phyloP scores from a whole-genome alignment of 2,329 filamentous ascomycete species.

The Aurifilum marmelostoma region DNA sequence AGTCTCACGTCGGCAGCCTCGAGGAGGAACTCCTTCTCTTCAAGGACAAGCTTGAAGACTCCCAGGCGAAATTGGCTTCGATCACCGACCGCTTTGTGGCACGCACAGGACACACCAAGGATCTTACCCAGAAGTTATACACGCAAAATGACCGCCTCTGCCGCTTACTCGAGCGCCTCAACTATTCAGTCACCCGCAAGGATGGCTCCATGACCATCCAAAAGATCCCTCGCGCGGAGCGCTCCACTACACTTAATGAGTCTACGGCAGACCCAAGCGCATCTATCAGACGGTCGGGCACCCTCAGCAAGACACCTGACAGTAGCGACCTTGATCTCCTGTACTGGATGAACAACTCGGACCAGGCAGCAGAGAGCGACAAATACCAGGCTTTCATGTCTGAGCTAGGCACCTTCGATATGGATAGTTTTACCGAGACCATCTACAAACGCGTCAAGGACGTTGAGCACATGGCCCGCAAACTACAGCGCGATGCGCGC shows the following conservation, averaged over 20 bases:
- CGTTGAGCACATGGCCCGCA: slow-evolving; percentile 88
- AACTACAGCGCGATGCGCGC: slow-evolving; percentile 87
- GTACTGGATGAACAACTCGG: slow-evolving; percentile 78
- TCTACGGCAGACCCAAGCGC: slow-evolving; percentile 56
- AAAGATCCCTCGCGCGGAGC: slow-evolving; percentile 66
- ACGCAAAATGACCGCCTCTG: slow-evolving; percentile 82
- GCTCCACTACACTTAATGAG: slow-evolving; percentile 60
- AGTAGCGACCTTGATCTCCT: slow-evolving; percentile 72
- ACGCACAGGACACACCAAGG: slow-evolving; percentile 74
- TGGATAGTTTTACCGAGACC: slow-evolving; percentile 82
- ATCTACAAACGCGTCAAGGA: slow-evolving; percentile 90
- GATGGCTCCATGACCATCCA: slow-evolving; percentile 75
- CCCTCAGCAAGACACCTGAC: slow-evolving; percentile 59
- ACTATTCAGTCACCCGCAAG: slow-evolving; percentile 78
- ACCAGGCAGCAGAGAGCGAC: slow-evolving; percentile 66
- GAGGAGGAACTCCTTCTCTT: slow-evolving; percentile 75
- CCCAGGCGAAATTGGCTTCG: slow-evolving; percentile 55
- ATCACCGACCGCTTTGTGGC: slow-evolving; percentile 65
- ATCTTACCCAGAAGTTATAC: slow-evolving; percentile 82
- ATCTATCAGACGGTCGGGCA: slow-evolving; percentile 58
- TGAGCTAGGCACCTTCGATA: slow-evolving; percentile 76
- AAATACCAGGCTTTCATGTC: slow-evolving; percentile 77
- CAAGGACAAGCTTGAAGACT: slow-evolving; percentile 64
- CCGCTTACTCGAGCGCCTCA: slow-evolving; percentile 82
- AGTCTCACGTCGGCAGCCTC: slow-evolving; percentile 74